Base-by-base conservation (phyloP, 495 filamentous ascomycete species). In the Penicillium diatomitis region DNA sequence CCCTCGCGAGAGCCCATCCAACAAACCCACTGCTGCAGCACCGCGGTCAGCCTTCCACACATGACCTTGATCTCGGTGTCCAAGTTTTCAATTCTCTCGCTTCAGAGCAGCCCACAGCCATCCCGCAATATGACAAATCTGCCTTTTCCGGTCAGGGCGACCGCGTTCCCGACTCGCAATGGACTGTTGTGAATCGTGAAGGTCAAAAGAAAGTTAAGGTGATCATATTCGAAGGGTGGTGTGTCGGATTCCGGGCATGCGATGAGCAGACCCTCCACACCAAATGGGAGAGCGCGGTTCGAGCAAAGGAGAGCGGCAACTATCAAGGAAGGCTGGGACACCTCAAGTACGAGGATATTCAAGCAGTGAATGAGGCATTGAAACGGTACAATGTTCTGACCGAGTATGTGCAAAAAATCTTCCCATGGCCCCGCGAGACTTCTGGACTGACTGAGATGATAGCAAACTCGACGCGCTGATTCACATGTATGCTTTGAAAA, bases 141-240 rank as follows among this genome's bases (percentile, higher is more conserved):
- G 79, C 79, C 8, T 87, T 82, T 66, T 63, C 68, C 31, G 91
- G 91, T 7, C 73, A 83, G 44, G 92, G 92, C 6, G 91, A 96
- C 66, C 84, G 90, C 11, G 66, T 78, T 3, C 78, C 81, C 0
- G 62, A 71, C 34, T 66, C 57, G 4, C 51, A 73, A 41, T 95
- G 88, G 87, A 57, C 74, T 41, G 60, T 61, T 1, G 78, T 87
- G 28, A 88, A 89, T 66, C 57, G 50, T 10, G 74, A 76, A 7
- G 74, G 66, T 2, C 66, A 72, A 44, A 49, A 68, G 9, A 70
- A 64, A 35, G 66, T 87, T 29, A 71, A 82, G 48, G 59, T 74
- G 11, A 73, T 96, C 2, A 79, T 97, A 39, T 83, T 97, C 48
- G 91, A 97, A 61, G 91, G 91, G 10, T 97, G 91, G 91, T 76